Base-by-base conservation (phyloP, 495 filamentous ascomycete genomes). In the Hypoxylon subgilvum region DNA sequence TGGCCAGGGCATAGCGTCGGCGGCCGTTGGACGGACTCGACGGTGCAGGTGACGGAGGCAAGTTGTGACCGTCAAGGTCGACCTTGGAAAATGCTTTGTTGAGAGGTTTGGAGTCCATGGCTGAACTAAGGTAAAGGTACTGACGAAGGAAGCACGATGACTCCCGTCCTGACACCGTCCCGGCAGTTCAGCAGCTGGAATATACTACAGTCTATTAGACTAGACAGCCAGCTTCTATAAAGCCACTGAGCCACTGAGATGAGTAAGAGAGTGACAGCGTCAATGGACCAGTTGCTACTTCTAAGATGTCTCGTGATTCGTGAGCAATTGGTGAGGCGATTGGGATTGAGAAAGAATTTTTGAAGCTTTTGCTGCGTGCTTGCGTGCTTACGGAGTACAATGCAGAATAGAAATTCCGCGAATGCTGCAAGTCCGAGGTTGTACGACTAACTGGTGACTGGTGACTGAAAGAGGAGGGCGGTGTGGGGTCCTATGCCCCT, bases 31-130 rank as follows among this genome's bases (percentile, higher is more conserved):
- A 84, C 14, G 94, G 94, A 65, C 87, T 96, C 16, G 94, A 97
- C 17, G 94, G 94, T 12, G 94, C 90, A 2, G 94, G 94, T 0
- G 95, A 97, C 4, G 94, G 94, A 6, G 94, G 94, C 17, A 97
- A 78, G 68, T 96, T 79, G 74, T 97, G 89, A 50, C 93, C 92
- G 57, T 95, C 88, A 47, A 95, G 76, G 70, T 97, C 93, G 48
- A 94, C 74, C 49, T 84, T 82, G 18, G 85, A 75, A 61, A 94
- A 81, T 30, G 82, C 81, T 77, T 94, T 95, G 69, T 87, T 85
- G 61, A 77, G 43, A 38, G 73, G 61, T 41, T 69, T 68, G 17
- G 53, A 52, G 52, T 63, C 65, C 61, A 64, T 64, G n/a, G 36
- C 41, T 52, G 43, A 38, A n/a, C n/a, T n/a, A n/a, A n/a, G n/a